Base-by-base conservation (phyloP, 2,329 filamentous ascomycete species). In the Phaeosphaeria sp. region DNA sequence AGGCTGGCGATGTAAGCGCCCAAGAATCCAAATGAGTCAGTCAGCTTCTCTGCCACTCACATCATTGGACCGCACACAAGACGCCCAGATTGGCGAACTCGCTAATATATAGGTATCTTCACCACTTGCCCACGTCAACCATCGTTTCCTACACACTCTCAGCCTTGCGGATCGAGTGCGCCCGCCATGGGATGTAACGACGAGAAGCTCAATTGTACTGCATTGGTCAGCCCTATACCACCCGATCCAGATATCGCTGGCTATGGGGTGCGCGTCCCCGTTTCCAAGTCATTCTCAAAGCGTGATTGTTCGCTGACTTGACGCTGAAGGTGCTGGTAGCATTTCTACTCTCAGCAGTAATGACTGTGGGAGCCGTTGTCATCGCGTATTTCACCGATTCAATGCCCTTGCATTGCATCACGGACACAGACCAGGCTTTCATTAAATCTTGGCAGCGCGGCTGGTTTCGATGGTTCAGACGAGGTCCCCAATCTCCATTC, bases 371-470 rank as follows among this genome's bases (percentile, higher is more conserved):
- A 8, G 62, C 58, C 4, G 55, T 65, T n/a, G 7, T 64, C 15
- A 60, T 42, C 22, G 63, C 56, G 17, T 65, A 67, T 45, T 30
- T 64, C 18, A 61, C 62, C 1, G 63, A 67, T 27, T 67, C 64
- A 7, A 43, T 67, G 15, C 55, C 63, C 21, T 53, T 61, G 27
- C 39, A 46, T 2, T 56, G 55, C 22, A 50, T 64, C 7, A 61
- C 53, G 21, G 60, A 60, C 9, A 60, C 60, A 17, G 62, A 65
- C 42, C 53, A 53, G 25, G 25, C 15, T 13, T 45, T 64, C 13
- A 62, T 67, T 30, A 24, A 46, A 22, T 55, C 36, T 17, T 59
- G 63, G 27, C 45, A 55, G 36, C 49, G 51, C 46, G 6, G 11
- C 17, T 51, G 55, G 43, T 48, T 63, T 17, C 15, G 40, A n/a